phyloP scores from a whole-genome alignment of 768 basidiomycete species.

The Mycena sanguinolenta region DNA sequence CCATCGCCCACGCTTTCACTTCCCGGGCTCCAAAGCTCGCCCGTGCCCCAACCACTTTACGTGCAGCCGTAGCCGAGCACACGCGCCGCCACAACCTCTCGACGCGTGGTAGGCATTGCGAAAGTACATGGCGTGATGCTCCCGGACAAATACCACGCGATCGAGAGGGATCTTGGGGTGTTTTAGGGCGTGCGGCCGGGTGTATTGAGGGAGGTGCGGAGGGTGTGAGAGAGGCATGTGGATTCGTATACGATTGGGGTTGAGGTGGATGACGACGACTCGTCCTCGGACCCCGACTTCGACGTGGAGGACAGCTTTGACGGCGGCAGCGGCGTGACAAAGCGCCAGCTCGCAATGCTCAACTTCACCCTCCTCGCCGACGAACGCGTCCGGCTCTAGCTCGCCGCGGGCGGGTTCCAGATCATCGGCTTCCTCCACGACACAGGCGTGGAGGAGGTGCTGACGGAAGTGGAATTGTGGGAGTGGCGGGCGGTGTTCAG shows the following conservation, averaged over 20 bases:
- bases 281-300: too few species aligned
- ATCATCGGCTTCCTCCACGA: slow-evolving; percentile 56
- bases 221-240: slow-evolving; percentile 52
- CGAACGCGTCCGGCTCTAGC: slow-evolving; percentile 36
- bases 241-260: slow-evolving; percentile 56
- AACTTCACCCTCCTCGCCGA: slow-evolving; percentile 46
- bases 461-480: too few species aligned
- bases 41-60: slow-evolving; percentile 48
- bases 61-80: slow-evolving; percentile 84
- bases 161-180: slow-evolving; percentile 80
- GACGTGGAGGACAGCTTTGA: too few species aligned
- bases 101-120: slow-evolving; percentile 80
- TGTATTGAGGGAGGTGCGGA: slow-evolving; percentile 51
- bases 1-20: slow-evolving; percentile 79
- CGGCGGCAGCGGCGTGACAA: too few species aligned
- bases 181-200: slow-evolving; percentile 76
- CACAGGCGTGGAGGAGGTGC: slow-evolving; percentile 51
- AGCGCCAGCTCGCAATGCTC: slow-evolving; percentile 43
- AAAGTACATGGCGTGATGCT: slow-evolving; percentile 76
- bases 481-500: slow-evolving; percentile 66
- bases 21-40: slow-evolving; percentile 72
- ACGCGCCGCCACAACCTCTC: slow-evolving; percentile 84
- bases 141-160: slow-evolving; percentile 86
- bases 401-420: slow-evolving; percentile 47
- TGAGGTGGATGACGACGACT: slow-evolving; percentile 5